These are phyloP conservation scores for Trichoderma cornu-damae DNA, from an alignment of 2,329 filamentous ascomycete genomes.

Conservation along the genomic window DNA sequence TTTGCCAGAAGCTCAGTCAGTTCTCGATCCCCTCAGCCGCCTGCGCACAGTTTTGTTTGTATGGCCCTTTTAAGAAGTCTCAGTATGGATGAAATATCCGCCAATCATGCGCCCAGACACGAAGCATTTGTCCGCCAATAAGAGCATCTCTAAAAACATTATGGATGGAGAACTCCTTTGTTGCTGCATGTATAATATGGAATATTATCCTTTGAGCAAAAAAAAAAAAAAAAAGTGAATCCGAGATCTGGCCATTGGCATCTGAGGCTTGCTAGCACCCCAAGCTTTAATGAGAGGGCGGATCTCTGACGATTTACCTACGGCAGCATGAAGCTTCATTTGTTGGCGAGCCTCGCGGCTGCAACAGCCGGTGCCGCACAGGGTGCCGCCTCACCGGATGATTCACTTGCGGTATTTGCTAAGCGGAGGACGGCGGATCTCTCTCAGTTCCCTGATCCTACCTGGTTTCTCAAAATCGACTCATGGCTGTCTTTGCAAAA, in stretches of 20 bases:
- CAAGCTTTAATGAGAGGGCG: neutral
- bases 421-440: slow-evolving; percentile 23
- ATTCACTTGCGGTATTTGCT: slow-evolving; percentile 20
- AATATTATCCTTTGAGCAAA: neutral
- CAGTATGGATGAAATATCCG: slow-evolving; percentile 7
- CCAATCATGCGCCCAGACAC: slow-evolving; percentile 6
- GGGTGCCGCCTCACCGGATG: slow-evolving; percentile 3
- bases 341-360: neutral
- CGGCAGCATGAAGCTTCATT: slow-evolving; percentile 9
- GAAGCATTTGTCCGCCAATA: slow-evolving; percentile 14
- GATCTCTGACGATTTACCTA: neutral
- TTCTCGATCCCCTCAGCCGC: neutral
- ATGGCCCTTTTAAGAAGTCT: neutral
- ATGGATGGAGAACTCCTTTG: slow-evolving; percentile 5
- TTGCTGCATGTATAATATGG: slow-evolving; percentile 5
- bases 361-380: neutral
- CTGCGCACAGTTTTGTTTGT: neutral
- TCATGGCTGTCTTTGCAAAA: slow-evolving; percentile 23
- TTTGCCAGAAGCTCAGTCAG: neutral
- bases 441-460: slow-evolving; percentile 23
- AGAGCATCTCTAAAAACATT: neutral
- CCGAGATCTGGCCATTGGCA: neutral
- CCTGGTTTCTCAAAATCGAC: slow-evolving; percentile 20
- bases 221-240: neutral
- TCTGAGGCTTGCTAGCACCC: neutral